Evolutionary conservation across 2,329 filamentous ascomycete genomes (phyloP).

Genomic region (Colletotrichum shisoi): DNA sequence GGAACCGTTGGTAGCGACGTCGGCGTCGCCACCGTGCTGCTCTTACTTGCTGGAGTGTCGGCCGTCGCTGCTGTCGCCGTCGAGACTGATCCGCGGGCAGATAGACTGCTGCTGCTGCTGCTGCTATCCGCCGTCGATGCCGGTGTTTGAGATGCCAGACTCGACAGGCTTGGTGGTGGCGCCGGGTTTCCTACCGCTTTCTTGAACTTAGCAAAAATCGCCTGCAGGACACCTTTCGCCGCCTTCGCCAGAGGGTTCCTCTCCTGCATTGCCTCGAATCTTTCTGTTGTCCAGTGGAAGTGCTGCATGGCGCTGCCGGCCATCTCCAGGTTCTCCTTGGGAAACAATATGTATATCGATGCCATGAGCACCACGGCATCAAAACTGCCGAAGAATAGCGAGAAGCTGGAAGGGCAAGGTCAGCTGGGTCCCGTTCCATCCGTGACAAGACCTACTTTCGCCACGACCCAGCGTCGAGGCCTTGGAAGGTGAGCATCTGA

Average conservation of each 20-base stretch:
- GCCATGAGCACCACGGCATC: slow-evolving; percentile 69
- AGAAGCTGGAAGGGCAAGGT: slow-evolving; percentile 50
- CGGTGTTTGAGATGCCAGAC: slow-evolving; percentile 32
- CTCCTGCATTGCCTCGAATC: slow-evolving; percentile 64
- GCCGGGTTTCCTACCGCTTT: slow-evolving; percentile 54
- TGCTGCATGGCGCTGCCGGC: slow-evolving; percentile 60
- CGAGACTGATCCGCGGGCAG: slow-evolving; percentile 36
- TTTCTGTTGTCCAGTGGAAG: slow-evolving; percentile 66
- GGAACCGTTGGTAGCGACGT: slow-evolving; percentile 41
- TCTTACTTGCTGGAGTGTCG: slow-evolving; percentile 38
- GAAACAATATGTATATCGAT: slow-evolving; percentile 68
- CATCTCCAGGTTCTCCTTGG: slow-evolving; percentile 61
- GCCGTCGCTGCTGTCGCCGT: slow-evolving; percentile 31
- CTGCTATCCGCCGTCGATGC: slow-evolving; percentile 39
- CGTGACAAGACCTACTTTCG: slow-evolving; percentile 46
- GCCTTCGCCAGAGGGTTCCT: slow-evolving; percentile 63
- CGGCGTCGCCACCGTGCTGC: slow-evolving; percentile 35
- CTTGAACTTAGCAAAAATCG: slow-evolving; percentile 63
- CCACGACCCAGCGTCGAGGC: slow-evolving; percentile 60
- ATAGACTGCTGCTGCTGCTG: slow-evolving; percentile 35
- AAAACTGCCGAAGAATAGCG: slow-evolving; percentile 69
- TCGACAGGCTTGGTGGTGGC: slow-evolving; percentile 36
- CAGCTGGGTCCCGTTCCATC: not conserved
- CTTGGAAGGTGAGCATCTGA: slow-evolving; percentile 60
- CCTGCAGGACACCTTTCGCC: slow-evolving; percentile 63